These are phyloP conservation scores for Aspergillus kassunensis DNA, from an alignment of 495 filamentous ascomycete species.

Conservation along the genomic window DNA sequence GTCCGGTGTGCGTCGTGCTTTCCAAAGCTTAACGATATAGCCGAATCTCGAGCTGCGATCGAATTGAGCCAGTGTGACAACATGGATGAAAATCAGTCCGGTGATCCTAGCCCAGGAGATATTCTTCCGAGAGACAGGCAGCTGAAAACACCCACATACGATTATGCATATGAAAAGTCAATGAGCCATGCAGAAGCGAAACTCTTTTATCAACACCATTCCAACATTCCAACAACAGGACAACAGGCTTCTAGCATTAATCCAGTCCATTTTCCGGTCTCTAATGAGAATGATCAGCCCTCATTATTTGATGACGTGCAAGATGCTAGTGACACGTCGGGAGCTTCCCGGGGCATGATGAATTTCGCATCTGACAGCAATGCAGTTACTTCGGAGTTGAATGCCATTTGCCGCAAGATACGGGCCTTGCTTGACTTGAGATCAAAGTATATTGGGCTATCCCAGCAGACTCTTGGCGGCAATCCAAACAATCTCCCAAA, in stretches of 20 bases:
- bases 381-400: conserved; percentile 74
- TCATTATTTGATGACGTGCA: neutral
- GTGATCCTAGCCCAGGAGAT: conserved; percentile 32
- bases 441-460: conserved; percentile 84
- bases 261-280: neutral
- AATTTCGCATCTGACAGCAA: conserved; percentile 27
- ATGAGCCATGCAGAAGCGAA: conserved; percentile 89
- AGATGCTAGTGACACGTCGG: conserved; percentile 9
- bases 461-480: conserved; percentile 70
- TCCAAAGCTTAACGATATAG: neutral
- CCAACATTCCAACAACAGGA: conserved; percentile 27
- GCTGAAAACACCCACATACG: conserved; percentile 77
- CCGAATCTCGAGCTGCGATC: neutral
- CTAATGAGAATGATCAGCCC: neutral
- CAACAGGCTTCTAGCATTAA: neutral
- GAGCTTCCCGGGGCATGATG: conserved; percentile 12
- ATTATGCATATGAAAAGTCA: conserved; percentile 83
- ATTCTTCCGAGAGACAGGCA: conserved; percentile 72
- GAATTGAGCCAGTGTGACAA: conserved; percentile 2
- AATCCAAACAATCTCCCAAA: conserved; percentile 81
- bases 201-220: conserved; percentile 89
- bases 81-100: conserved; percentile 19
- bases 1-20: neutral
- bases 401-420: conserved; percentile 81
- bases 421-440: conserved; percentile 78